phyloP scores from a whole-genome alignment of 805 yeast species.

The Kodamaea kakaduensis region DNA sequence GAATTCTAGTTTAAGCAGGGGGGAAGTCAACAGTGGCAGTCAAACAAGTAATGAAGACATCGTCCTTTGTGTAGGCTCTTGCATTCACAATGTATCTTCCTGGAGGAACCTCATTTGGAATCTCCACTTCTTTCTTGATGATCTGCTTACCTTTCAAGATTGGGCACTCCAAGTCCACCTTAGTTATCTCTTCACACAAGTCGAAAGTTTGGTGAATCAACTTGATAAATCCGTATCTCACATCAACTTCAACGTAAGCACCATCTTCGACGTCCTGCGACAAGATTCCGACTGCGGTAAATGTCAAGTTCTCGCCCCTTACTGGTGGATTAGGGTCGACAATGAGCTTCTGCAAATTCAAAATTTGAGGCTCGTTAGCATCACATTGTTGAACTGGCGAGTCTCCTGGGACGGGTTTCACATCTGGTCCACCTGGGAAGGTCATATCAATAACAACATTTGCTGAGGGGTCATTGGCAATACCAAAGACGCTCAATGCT shows the following conservation, averaged over 20 bases:
- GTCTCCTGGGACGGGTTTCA: constrained; percentile 82
- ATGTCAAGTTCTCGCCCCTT: constrained; percentile 79
- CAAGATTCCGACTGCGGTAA: constrained; percentile 68
- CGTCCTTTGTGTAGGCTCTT: constrained; percentile 83
- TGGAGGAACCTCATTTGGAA: constrained; percentile 93
- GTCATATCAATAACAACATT: constrained; percentile 8
- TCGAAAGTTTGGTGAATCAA: constrained; percentile 87
- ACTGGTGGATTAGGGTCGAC: constrained; percentile 85
- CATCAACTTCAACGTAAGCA: constrained; percentile 92
- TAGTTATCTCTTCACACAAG: constrained; percentile 79
- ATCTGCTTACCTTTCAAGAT: constrained; percentile 63
- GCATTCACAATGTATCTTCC: constrained; percentile 87
- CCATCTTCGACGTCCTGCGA: constrained; percentile 64
- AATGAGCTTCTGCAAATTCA: constrained; percentile 55
- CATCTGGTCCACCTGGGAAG: constrained; percentile 32
- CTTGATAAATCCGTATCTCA: constrained; percentile 86
- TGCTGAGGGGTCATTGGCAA: constrained; percentile 1
- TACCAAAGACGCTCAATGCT: constrained; percentile 8
- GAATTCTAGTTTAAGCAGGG: constrained; percentile 17
- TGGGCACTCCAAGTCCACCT: constrained; percentile 86
- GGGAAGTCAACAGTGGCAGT: constrained; percentile 66
- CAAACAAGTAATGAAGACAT: constrained; percentile 78
- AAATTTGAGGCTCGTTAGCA: constrained; percentile 53
- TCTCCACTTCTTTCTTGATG: constrained; percentile 67
- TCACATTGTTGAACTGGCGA: constrained; percentile 85